Base-by-base conservation (phyloP, 371 early-diverging fungal genomes). In the Mucor saturninus region DNA sequence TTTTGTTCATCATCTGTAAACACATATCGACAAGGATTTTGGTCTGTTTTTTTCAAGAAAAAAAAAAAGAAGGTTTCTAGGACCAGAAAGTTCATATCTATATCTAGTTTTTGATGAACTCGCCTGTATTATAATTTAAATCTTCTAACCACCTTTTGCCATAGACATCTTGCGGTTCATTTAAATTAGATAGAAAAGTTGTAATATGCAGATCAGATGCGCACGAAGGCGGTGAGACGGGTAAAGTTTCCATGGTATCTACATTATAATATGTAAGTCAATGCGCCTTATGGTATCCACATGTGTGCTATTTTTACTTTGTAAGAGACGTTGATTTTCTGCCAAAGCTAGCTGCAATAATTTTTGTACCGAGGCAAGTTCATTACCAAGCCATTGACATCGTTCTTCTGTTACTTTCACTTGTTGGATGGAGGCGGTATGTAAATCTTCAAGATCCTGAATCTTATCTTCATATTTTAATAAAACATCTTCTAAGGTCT, bases 401-500 rank as follows among this genome's bases (percentile, higher is more conserved):
- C 61, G 57, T 10, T 45, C 30, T 26, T 66, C 61, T 11, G 61
- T 61, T 29, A 21, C 21, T 14, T 61, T 30, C 14, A 56, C 67
- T 11, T 56, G 49, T 49, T 61, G 51, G 11, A 40, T 29, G 3
- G n/a, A 9, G 29, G 51, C 8, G 2, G 9, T 28, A 4, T 52
- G 56, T 14, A 37, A 5, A 28, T 45, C 59, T 35, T 70, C 42
- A 1, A 70, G 28, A 3, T 49, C 42, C 11, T 51, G 38, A 7
- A 70, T 58, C 13, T 28, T 57, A 0, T 45, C 48, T 53, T 70
- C 56, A n/a, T 55, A 46, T 4, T 55, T 11, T 7, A 28, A 1
- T 3, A 62, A 28, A 15, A 50, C 37, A 14, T 9, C 35, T 45
- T 89, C 88, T 2, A 89, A 71, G 2, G 68, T 62, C 61, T 81